Evolutionary conservation across 2,329 filamentous ascomycete species (phyloP), one percentile per base, ranked within the genome.

Genomic region (Apiospora pterosperma): DNA sequence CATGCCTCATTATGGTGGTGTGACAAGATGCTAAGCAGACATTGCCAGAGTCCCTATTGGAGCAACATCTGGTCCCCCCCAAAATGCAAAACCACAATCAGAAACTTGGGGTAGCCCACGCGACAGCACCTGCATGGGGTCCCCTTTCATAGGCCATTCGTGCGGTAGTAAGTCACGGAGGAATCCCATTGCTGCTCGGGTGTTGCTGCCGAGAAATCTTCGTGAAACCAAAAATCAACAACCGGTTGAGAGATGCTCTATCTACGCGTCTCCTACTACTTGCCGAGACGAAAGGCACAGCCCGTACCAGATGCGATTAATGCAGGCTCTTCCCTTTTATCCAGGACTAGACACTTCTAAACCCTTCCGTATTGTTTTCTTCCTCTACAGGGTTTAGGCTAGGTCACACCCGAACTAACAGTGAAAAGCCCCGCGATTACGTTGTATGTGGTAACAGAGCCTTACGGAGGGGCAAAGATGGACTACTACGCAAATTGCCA

Each of bases 41-140:
- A 31, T 34, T 55, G 48, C 48, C 48, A 55, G 48, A 19, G 25
- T 55, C 48, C 48, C n/a, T 14, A 55, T 55, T 55, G 48, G 48
- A 55, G 48, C 48, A 34, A 34, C 19, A 25, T 31, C 11, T 16
- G 19, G 12, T 16, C 11, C 36, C 31, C 44, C 48, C 21, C 48
- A 28, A 34, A 55, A 34, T 21, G 48, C 48, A n/a, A n/a, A n/a
- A 28, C 28, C 48, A 21, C 48, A 34, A n/a, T 10, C 48, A 34
- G 48, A 41, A 55, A 55, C 48, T 55, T 55, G 48, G 48, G 28
- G 48, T 55, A 55, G 48, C 48, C 28, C 48, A 55, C 48, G 48
- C 48, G 48, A 55, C 48, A 55, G 48, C 48, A 21, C 44, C 44
- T 52, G 44, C 44, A 52, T 52, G 44, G 23, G 21, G 23, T 14